Evolutionary conservation across 345 rosid genomes (phyloP).

Genomic region (Psidium friedrichsthalianum): DNA sequence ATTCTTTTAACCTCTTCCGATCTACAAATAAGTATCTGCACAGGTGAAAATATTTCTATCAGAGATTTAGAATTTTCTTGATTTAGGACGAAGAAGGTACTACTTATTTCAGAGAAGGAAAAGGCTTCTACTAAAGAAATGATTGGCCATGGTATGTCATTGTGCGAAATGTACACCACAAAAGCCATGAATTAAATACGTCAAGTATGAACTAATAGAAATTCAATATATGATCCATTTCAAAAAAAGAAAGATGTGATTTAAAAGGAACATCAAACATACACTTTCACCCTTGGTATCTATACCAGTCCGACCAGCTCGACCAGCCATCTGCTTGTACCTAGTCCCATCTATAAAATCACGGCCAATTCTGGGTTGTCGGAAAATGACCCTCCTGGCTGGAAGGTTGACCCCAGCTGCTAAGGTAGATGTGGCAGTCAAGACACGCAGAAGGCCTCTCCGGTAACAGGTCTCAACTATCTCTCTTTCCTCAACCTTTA

Average conservation of each 20-base stretch:
- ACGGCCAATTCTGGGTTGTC: conserved; percentile 92
- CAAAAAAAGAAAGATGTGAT: background rate
- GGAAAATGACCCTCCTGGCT: conserved; percentile 95
- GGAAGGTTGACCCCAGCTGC: conserved; percentile 99
- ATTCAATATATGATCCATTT: background rate
- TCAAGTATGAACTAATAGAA: background rate
- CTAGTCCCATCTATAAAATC: conserved; percentile 97
- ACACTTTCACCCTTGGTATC: conserved; percentile 99
- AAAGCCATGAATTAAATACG: background rate
- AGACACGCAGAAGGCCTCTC: conserved; percentile 73
- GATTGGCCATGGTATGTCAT: background rate
- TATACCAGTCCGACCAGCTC: conserved; percentile 99
- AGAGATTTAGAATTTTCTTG: background rate
- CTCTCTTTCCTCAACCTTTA: conserved; percentile 95
- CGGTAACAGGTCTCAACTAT: conserved; percentile 88
- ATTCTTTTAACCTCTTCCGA: conserved; percentile 79
- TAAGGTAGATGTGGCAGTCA: conserved; percentile 96
- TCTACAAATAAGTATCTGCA: conserved; percentile 80
- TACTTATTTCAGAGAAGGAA: background rate
- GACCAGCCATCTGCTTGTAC: conserved; percentile 98
- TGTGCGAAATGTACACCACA: background rate
- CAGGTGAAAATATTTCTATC: background rate
- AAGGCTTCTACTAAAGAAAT: background rate
- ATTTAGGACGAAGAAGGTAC: background rate
- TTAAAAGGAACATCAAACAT: conserved; percentile 18